Percentiles rank a stretch among this genome's conserved stretches.
Evolutionary conservation across 805 yeast species (phyloP).

Genomic region (Starmerella ratchasimensis): DNA sequence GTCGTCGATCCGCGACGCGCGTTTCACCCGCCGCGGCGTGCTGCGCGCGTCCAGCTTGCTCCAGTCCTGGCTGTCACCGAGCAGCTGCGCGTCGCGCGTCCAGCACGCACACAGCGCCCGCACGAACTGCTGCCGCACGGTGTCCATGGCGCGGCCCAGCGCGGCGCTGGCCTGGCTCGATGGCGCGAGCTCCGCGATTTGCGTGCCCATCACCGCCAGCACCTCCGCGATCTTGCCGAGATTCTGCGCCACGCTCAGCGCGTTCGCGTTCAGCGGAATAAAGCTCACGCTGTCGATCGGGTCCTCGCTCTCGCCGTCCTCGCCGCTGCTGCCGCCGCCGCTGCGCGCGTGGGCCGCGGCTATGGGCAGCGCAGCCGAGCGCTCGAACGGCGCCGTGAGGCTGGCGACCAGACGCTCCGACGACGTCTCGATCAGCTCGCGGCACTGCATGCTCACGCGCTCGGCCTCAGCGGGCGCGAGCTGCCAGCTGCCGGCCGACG

Average conservation of each 20-base stretch:
- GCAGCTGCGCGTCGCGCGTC: slow-evolving; percentile 35
- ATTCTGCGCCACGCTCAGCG: slow-evolving; percentile 44
- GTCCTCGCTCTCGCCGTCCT: neutral
- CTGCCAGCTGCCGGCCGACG: slow-evolving; percentile 3
- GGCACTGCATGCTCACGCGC: slow-evolving; percentile 7
- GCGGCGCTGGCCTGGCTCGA: slow-evolving; percentile 2
- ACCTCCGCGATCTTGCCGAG: slow-evolving; percentile 35
- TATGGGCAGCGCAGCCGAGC: slow-evolving; percentile 10
- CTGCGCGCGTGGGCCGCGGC: slow-evolving; percentile 11
- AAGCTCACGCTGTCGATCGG: slow-evolving; percentile 33
- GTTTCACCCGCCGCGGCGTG: neutral
- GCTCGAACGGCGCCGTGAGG: slow-evolving; percentile 6
- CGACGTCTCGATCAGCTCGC: slow-evolving; percentile 3
- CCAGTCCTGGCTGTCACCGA: slow-evolving; percentile 32
- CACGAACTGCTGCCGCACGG: slow-evolving; percentile 32
- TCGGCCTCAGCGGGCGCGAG: slow-evolving; percentile 5
- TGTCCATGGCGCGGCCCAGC: slow-evolving; percentile 7
- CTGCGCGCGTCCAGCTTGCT: neutral
- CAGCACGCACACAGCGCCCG: slow-evolving; percentile 39
- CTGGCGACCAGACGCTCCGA: slow-evolving; percentile 8
- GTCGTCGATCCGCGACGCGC: no score
- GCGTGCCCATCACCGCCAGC: slow-evolving; percentile 32
- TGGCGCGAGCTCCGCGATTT: slow-evolving; percentile 24
- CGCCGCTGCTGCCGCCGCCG: neutral
- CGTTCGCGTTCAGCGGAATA: slow-evolving; percentile 51